Conservation (phyloP, 176 grass and related monocot genomes). For the Elymus sibiricus region DNA sequence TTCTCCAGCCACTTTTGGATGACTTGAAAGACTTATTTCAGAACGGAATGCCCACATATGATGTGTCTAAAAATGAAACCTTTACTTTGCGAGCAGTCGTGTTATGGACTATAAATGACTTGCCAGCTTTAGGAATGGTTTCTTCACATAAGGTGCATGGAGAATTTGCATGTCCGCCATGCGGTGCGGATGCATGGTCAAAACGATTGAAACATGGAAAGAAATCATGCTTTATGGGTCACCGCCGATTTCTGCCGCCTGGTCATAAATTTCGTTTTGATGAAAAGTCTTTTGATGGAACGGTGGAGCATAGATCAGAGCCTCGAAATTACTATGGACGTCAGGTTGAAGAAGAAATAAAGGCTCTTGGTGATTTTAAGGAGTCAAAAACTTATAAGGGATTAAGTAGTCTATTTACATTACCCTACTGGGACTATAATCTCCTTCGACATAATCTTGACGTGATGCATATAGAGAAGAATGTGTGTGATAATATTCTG, state of each 20-base stretch:
- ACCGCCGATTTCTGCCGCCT: neutral
- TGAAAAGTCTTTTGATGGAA: neutral
- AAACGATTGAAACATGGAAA: too few species aligned
- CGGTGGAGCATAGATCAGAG: neutral
- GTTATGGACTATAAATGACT: constrained; percentile 1
- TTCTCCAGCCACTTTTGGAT: too few species aligned
- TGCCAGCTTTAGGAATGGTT: constrained; percentile 9
- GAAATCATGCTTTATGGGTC: constrained; percentile 10
- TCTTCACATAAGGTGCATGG: too few species aligned
- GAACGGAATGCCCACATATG: too few species aligned
- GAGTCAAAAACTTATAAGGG: neutral
- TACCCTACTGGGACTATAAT: neutral
- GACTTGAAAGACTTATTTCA: too few species aligned
- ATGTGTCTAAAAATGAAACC: neutral
- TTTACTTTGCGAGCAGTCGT: neutral
- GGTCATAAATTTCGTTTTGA: neutral
- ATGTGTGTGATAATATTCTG: neutral
- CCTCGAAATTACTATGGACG: neutral
- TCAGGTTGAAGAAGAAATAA: neutral
- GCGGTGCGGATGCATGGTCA: too few species aligned
- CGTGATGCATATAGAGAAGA: neutral
- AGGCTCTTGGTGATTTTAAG: neutral
- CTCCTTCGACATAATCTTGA: neutral
- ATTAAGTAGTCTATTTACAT: neutral
- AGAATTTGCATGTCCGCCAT: too few species aligned